These are phyloP conservation scores for Fragaria ananassa DNA, from an alignment of 306 rosid species.

Conservation along the genomic window DNA sequence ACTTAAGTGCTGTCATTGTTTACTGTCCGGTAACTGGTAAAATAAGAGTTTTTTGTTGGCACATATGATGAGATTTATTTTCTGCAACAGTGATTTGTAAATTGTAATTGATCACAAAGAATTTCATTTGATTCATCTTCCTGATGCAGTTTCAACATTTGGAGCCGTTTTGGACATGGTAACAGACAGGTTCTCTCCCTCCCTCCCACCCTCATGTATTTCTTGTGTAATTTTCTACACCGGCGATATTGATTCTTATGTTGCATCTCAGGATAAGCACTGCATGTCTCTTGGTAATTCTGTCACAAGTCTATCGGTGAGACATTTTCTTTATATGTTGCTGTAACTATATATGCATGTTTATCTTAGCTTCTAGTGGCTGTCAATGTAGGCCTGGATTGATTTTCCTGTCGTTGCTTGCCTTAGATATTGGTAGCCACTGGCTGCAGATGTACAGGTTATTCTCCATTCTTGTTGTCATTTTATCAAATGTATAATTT, in stretches of 20 bases:
- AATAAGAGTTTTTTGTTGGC: not conserved
- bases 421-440: conserved; percentile 95
- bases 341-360: conserved; percentile 21
- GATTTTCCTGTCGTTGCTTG: conserved; percentile 76
- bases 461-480: not conserved
- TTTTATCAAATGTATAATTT: conserved; percentile 6
- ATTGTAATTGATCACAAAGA: conserved; percentile 6
- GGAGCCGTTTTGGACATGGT: conserved; percentile 99
- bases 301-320: conserved; percentile 88
- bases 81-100: conserved; percentile 13
- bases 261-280: conserved; percentile 82
- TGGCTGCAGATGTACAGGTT: conserved; percentile 99
- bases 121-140: conserved; percentile 4
- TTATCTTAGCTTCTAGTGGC: conserved; percentile 35
- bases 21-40: not conserved
- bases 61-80: not conserved
- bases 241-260: conserved; percentile 31
- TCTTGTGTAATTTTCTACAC: conserved; percentile 7
- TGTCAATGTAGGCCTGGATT: conserved; percentile 76
- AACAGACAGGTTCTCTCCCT: conserved; percentile 71
- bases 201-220: not conserved
- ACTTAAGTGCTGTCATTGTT: not conserved
- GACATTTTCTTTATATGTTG: conserved; percentile 18
- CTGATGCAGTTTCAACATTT: conserved; percentile 83
- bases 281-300: conserved; percentile 87